A percentile compares a stretch with the other conserved stretches of the same genome.
phyloP scores from a whole-genome alignment of 2,329 filamentous ascomycete species.

The Colletotrichum sp. region DNA sequence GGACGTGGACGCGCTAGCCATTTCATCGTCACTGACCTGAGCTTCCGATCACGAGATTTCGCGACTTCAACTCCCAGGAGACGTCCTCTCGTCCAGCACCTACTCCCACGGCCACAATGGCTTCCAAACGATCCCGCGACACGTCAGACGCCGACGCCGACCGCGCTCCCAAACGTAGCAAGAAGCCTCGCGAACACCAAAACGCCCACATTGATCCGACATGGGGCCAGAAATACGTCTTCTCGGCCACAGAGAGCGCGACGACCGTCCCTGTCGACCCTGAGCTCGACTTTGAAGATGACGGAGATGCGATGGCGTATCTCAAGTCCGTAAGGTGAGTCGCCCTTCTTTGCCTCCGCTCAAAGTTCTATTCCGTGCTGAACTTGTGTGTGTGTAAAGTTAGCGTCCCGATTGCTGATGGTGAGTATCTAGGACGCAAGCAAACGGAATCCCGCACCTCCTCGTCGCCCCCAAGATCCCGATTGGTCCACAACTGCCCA shows the following conservation, averaged over 20 bases:
- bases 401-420: constrained; percentile 46
- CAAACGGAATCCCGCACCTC: constrained; percentile 74
- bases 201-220: constrained; percentile 62
- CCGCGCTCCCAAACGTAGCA: constrained; percentile 26
- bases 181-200: constrained; percentile 41
- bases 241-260: constrained; percentile 64
- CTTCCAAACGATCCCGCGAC: constrained; percentile 37
- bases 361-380: constrained; percentile 28
- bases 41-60: neutral
- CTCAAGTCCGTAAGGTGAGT: constrained; percentile 72
- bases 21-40: neutral
- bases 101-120: constrained; percentile 27
- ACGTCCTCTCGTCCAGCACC: neutral
- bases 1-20: neutral
- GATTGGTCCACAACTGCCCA: constrained; percentile 56
- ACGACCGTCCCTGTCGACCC: constrained; percentile 53
- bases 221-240: constrained; percentile 75
- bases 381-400: constrained; percentile 14
- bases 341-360: neutral
- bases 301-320: constrained; percentile 73
- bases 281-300: constrained; percentile 71
- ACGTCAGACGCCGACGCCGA: constrained; percentile 33
- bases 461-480: constrained; percentile 66
- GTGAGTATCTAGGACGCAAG: constrained; percentile 72
- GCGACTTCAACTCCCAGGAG: neutral